These are phyloP conservation scores for Pterocarpus santalinus DNA, from an alignment of 306 rosid genomes.

Conservation along the genomic window DNA sequence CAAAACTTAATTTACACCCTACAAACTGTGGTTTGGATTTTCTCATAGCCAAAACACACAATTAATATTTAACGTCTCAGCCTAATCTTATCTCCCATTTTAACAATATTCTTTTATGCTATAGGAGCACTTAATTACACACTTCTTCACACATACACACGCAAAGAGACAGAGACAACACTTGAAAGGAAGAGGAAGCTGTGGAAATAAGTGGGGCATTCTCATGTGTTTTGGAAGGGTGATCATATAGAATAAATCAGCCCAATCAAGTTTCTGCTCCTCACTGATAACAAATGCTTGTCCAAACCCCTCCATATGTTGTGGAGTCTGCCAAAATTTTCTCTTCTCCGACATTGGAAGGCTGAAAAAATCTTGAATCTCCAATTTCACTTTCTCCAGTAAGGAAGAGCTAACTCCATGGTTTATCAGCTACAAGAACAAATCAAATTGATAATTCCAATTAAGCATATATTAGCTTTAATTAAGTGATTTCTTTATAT, in stretches of 20 bases:
- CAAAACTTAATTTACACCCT: too few relatives aligned
- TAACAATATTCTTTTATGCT: too few relatives aligned
- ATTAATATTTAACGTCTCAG: too few relatives aligned
- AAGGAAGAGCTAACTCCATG: constrained; percentile 59
- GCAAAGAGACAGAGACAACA: neutral
- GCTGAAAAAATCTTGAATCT: constrained; percentile 54
- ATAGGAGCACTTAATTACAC: too few relatives aligned
- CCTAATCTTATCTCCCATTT: too few relatives aligned
- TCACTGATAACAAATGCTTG: constrained; percentile 61
- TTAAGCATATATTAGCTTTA: neutral
- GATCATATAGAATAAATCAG: constrained; percentile 54
- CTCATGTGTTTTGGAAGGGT: constrained; percentile 55
- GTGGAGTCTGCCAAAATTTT: constrained; percentile 56
- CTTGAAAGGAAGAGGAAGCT: constrained; percentile 62
- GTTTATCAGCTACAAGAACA: constrained; percentile 60
- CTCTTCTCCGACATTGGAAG: constrained; percentile 66
- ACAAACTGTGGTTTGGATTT: too few relatives aligned
- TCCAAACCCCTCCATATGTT: constrained; percentile 75
- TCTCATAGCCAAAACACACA: too few relatives aligned
- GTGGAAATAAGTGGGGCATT: constrained; percentile 62
- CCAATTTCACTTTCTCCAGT: constrained; percentile 57
- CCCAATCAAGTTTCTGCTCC: constrained; percentile 62
- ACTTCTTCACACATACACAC: too few relatives aligned
- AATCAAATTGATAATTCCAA: neutral
- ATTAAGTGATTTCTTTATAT: neutral